phyloP scores from a whole-genome alignment of 768 basidiomycete species.

The Lanmaoa rubissima region DNA sequence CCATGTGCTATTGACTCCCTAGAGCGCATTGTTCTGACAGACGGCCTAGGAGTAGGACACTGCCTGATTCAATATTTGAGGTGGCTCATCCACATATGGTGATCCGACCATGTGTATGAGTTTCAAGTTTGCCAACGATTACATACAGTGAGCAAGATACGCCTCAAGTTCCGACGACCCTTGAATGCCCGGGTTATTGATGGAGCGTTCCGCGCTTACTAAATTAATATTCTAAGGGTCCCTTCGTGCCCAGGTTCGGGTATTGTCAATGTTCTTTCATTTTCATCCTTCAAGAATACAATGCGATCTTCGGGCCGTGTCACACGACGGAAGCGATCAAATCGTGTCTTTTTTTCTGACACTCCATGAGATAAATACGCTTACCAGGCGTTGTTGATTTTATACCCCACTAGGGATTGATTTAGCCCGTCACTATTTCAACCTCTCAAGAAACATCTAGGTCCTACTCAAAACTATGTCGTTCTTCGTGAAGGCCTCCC shows the following conservation, averaged over 20 bases:
- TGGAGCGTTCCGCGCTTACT: neutral
- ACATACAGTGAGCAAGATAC: neutral
- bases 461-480: conserved; percentile 1
- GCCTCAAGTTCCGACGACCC: neutral
- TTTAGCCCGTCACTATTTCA: neutral
- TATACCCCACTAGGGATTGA: neutral
- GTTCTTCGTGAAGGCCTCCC: no score
- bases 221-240: neutral
- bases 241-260: neutral
- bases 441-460: neutral
- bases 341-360: neutral
- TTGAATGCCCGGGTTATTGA: neutral
- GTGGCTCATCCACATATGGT: neutral
- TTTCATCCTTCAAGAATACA: neutral
- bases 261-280: neutral
- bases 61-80: neutral
- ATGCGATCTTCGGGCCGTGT: neutral
- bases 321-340: conserved; percentile 9
- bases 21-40: neutral
- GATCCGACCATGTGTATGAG: neutral
- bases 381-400: neutral
- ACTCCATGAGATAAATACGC: neutral
- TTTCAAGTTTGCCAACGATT: neutral
- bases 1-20: neutral
- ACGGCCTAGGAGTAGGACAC: neutral